Percentiles rank a stretch among this genome's conserved stretches.
phyloP scores from a whole-genome alignment of 2,329 filamentous ascomycete genomes.

The Trematosphaeria pertusa region DNA sequence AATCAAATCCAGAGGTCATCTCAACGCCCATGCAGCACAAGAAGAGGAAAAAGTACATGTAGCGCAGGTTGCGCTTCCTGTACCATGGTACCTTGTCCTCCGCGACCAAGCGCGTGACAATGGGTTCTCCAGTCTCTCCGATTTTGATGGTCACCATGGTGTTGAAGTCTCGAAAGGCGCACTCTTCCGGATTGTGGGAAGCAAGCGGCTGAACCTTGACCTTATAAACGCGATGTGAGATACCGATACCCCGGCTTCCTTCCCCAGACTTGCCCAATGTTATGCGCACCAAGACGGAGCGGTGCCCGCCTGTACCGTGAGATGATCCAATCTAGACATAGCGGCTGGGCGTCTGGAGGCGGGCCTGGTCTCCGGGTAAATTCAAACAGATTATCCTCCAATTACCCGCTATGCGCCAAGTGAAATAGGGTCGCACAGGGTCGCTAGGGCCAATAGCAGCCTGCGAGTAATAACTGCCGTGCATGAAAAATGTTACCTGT shows the following conservation, averaged over 20 bases:
- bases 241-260: conserved; percentile 27
- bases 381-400: conserved; percentile 16
- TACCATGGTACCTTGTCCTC: conserved; percentile 53
- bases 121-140: conserved; percentile 40
- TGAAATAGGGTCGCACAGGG: background rate
- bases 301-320: conserved; percentile 35
- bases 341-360: conserved; percentile 27
- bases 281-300: conserved; percentile 29
- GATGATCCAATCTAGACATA: conserved; percentile 25
- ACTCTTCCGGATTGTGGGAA: conserved; percentile 14
- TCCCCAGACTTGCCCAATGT: conserved; percentile 29
- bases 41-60: conserved; percentile 49
- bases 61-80: conserved; percentile 48
- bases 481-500: conserved; percentile 4
- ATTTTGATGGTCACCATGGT: conserved; percentile 36
- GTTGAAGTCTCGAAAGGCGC: conserved; percentile 20
- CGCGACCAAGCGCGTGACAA: conserved; percentile 53
- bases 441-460: conserved; percentile 3
- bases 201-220: conserved; percentile 16
- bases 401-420: conserved; percentile 5
- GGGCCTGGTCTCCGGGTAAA: conserved; percentile 14
- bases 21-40: conserved; percentile 48
- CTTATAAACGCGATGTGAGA: conserved; percentile 28
- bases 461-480: background rate
- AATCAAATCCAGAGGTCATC: conserved; percentile 48